Conservation (phyloP, 495 filamentous ascomycete genomes). For the Daldinia childiae region DNA sequence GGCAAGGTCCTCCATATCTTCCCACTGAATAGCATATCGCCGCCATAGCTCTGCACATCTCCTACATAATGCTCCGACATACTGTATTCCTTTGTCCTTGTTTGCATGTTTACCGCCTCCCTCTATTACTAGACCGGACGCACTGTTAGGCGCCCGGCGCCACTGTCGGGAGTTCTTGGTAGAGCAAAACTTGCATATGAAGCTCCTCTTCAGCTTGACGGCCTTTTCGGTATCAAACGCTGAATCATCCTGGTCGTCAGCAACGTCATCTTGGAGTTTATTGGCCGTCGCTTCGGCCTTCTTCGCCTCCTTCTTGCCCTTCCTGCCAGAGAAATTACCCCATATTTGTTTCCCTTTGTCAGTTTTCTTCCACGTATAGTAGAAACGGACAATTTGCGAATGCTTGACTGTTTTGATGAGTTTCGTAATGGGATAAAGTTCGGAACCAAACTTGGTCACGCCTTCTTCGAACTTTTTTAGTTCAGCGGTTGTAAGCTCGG, state of each 20-base stretch:
- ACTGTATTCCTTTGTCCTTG: slow-evolving; percentile 78
- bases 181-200: slow-evolving; percentile 94
- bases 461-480: slow-evolving; percentile 91
- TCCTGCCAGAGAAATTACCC: slow-evolving; percentile 85
- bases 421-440: slow-evolving; percentile 82
- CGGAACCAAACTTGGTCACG: slow-evolving; percentile 89
- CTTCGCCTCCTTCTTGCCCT: slow-evolving; percentile 85
- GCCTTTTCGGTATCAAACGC: slow-evolving; percentile 95
- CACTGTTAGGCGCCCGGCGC: slow-evolving; percentile 86
- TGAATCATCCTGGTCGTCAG: slow-evolving; percentile 93
- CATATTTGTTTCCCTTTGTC: slow-evolving; percentile 85
- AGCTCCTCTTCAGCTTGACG: slow-evolving; percentile 74
- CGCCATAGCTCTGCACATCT: slow-evolving; percentile 93
- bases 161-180: slow-evolving; percentile 85
- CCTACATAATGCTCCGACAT: slow-evolving; percentile 85
- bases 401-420: slow-evolving; percentile 84
- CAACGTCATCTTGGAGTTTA: slow-evolving; percentile 89
- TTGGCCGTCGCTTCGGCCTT: slow-evolving; percentile 70
- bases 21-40: slow-evolving; percentile 94
- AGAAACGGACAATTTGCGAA: slow-evolving; percentile 85
- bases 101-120: slow-evolving; percentile 65
- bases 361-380: slow-evolving; percentile 99
- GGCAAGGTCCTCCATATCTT: slow-evolving; percentile 90
- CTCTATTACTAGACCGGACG: slow-evolving; percentile 75
- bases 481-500: slow-evolving; percentile 79